phyloP scores from a whole-genome alignment of 1,284 basidiomycete genomes.

The Rhodotorula mucilaginosa region DNA sequence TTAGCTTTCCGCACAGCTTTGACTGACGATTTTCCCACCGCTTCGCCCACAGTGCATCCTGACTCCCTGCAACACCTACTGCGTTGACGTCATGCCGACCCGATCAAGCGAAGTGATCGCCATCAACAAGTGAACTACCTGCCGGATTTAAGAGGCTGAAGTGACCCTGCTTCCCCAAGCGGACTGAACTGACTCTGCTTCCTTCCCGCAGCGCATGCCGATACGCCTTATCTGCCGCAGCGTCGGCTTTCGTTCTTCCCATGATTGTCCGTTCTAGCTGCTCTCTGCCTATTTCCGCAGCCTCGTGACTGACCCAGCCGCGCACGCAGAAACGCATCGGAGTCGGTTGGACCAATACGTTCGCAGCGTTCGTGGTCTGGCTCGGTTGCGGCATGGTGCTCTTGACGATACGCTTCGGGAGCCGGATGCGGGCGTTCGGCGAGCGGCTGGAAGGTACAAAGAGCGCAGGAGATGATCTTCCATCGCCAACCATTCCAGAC shows the following conservation, averaged over 20 bases:
- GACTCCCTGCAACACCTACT: constrained; percentile 58
- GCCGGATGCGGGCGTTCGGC: constrained; percentile 19
- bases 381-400: constrained; percentile 50
- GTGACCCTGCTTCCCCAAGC: neutral
- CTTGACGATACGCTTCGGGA: constrained; percentile 19
- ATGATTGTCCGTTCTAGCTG: constrained; percentile 46
- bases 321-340: constrained; percentile 53
- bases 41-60: constrained; percentile 50
- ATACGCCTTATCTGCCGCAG: constrained; percentile 51
- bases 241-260: constrained; percentile 56
- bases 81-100: constrained; percentile 58
- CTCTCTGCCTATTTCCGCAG: neutral
- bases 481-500: too few species aligned
- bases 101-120: constrained; percentile 58
- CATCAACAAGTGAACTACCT: constrained; percentile 16
- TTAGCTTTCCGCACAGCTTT: neutral
- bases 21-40: too few species aligned
- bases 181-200: neutral
- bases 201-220: constrained; percentile 23
- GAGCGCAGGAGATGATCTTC: neutral
- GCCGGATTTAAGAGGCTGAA: too few species aligned
- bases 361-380: constrained; percentile 54
- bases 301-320: neutral
- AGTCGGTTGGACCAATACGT: constrained; percentile 57
- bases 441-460: constrained; percentile 5